Base-by-base conservation (phyloP, 148 eudicot genomes). In the Rhododendron henanense region DNA sequence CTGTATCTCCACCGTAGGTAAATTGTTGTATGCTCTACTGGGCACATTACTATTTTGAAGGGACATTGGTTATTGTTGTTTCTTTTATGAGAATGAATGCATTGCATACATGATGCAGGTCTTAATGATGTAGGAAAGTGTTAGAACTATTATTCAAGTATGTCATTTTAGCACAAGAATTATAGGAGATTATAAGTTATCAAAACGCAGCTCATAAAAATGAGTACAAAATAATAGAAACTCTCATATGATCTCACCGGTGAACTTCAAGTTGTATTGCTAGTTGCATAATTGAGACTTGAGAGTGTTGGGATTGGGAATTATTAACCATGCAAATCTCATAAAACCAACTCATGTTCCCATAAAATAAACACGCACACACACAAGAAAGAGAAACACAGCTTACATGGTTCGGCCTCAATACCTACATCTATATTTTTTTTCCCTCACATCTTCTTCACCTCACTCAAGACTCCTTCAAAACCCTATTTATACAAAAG, bases 1-100 rank as follows among this genome's bases (percentile, higher is more conserved):
- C 93, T 96, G 78, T 96, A 93, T 90, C 94, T 96, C 85, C 99
- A 96, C 87, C 91, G 96, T 89, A 95, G 98, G 98, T 96, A 88
- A 83, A 55, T 11, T 37, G 41, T n/a, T 28, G 6, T n/a, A 23
- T 33, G 2, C 45, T 41, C 10, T 50, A 37, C 16, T 35, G 41
- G 71, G 39, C 23, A 6, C 8, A 57, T 6, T 53, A 21, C 2
- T 15, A 73, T 61, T 21, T 57, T 16, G 50, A 10, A 3, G 14
- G 33, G 39, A 74, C 28, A 28, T 28, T 6, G 25, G 23, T n/a
- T 76, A 37, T 37, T 14, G 71, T 63, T 15, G 47, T 31, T 71
- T 31, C 28, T 33, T 48, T 48, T 21, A 33, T 5, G 31, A 41
- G 35, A 73, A 44, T 31, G 76, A 65, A 67, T 23, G 25, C 39